phyloP scores from a whole-genome alignment of 305 asterid genomes.

The Withania somnifera region DNA sequence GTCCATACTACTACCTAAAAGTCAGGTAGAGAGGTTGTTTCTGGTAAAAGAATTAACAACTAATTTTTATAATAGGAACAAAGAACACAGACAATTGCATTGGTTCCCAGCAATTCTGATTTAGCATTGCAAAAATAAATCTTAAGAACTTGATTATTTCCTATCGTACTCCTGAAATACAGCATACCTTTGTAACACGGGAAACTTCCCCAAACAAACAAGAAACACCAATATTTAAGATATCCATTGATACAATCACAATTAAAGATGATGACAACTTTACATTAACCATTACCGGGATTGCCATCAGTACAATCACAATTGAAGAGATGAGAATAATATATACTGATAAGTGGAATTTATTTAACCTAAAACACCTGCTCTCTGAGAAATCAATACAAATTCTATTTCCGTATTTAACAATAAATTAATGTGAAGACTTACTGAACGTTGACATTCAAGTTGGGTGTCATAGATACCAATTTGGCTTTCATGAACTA shows the following conservation, averaged over 20 bases:
- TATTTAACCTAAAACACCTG: neutral
- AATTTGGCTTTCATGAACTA: conserved; percentile 89
- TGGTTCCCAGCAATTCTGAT: neutral
- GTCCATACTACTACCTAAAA: no score
- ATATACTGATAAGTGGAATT: neutral
- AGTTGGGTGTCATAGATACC: conserved; percentile 78
- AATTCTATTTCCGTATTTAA: neutral
- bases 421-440: conserved; percentile 11
- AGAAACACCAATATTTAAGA: neutral
- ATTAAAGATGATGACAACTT: neutral
- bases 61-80: neutral
- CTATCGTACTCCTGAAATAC: neutral
- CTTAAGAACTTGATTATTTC: neutral
- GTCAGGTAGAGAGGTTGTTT: no score
- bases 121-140: neutral
- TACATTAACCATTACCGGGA: neutral
- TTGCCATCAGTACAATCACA: neutral
- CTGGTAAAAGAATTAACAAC: neutral
- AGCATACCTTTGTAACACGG: neutral
- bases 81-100: neutral
- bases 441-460: conserved; percentile 73
- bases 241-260: neutral
- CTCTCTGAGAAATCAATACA: neutral
- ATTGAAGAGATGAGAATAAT: neutral
- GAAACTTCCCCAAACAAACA: neutral